These are phyloP conservation scores for Rubroboletus pulcherrimus DNA, from an alignment of 768 basidiomycete genomes.

Conservation along the genomic window DNA sequence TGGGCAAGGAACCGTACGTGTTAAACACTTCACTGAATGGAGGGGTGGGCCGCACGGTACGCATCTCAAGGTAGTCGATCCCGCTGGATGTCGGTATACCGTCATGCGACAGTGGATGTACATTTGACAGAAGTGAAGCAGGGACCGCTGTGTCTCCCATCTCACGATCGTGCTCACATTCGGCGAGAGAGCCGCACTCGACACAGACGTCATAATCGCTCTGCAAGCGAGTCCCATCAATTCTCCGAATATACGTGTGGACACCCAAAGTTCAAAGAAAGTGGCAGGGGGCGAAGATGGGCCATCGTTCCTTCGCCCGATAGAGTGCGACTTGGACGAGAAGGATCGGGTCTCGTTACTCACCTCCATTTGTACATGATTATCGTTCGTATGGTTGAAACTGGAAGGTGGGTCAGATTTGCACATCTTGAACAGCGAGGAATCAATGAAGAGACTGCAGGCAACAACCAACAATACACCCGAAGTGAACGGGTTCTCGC, in stretches of 20 bases:
- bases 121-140: not conserved
- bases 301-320: conserved; percentile 10
- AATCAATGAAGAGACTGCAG: not conserved
- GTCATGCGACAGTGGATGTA: conserved; percentile 13
- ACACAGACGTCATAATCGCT: conserved; percentile 72
- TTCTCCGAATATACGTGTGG: not conserved
- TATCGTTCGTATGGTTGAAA: conserved; percentile 68
- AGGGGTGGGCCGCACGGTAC: conserved; percentile 49
- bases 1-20: conserved; percentile 66
- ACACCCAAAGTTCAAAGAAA: conserved; percentile 2
- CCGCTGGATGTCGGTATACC: conserved; percentile 4
- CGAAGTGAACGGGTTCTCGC: not conserved
- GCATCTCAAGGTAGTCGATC: conserved; percentile 62
- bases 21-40: conserved; percentile 65
- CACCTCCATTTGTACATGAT: conserved; percentile 75
- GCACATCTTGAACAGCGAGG: not conserved
- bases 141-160: conserved; percentile 1
- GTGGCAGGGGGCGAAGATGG: not conserved
- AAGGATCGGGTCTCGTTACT: conserved; percentile 20
- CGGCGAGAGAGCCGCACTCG: conserved; percentile 62
- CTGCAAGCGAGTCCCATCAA: conserved; percentile 34
- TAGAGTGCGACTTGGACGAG: conserved; percentile 14
- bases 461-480: not conserved
- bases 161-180: conserved; percentile 65
- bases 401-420: conserved; percentile 35